These are phyloP conservation scores for Rhynchosporium graminicola DNA, from an alignment of 2,329 filamentous ascomycete species.

Conservation along the genomic window DNA sequence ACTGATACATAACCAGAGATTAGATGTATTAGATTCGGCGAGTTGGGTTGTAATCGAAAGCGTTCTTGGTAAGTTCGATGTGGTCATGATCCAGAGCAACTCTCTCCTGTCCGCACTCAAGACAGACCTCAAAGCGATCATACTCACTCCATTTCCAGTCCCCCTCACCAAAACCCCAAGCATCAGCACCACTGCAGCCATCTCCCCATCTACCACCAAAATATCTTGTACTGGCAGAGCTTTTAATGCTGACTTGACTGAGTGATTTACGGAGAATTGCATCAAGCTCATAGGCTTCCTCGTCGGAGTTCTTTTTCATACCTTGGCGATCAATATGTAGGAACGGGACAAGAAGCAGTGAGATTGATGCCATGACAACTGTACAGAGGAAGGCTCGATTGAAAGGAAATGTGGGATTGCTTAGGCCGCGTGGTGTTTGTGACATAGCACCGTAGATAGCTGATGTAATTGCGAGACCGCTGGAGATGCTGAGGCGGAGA, in stretches of 20 bases:
- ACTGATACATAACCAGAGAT: too few relatives aligned
- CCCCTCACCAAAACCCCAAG: background rate
- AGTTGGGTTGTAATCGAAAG: too few relatives aligned
- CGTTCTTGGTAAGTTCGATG: background rate
- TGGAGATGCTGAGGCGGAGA: slow-evolving; percentile 48
- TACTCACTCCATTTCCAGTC: background rate
- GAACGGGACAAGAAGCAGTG: slow-evolving; percentile 52
- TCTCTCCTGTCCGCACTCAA: slow-evolving; percentile 11
- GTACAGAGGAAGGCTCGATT: slow-evolving; percentile 54
- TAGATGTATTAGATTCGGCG: too few relatives aligned
- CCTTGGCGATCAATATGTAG: slow-evolving; percentile 56
- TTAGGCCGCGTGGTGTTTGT: slow-evolving; percentile 39
- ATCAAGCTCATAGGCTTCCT: background rate
- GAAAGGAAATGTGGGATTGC: slow-evolving; percentile 51
- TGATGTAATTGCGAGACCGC: slow-evolving; percentile 63
- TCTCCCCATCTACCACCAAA: slow-evolving; percentile 13
- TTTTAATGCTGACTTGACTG: slow-evolving; percentile 6
- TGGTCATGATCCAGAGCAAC: background rate
- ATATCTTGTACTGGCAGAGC: slow-evolving; percentile 4
- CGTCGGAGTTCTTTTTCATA: background rate
- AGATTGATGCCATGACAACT: slow-evolving; percentile 46
- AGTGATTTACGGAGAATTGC: background rate
- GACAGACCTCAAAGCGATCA: slow-evolving; percentile 8
- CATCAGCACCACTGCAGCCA: background rate
- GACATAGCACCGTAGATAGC: slow-evolving; percentile 50